Evolutionary conservation across 805 yeast species (phyloP).

Genomic region (Wickerhamiella alocasiicola): DNA sequence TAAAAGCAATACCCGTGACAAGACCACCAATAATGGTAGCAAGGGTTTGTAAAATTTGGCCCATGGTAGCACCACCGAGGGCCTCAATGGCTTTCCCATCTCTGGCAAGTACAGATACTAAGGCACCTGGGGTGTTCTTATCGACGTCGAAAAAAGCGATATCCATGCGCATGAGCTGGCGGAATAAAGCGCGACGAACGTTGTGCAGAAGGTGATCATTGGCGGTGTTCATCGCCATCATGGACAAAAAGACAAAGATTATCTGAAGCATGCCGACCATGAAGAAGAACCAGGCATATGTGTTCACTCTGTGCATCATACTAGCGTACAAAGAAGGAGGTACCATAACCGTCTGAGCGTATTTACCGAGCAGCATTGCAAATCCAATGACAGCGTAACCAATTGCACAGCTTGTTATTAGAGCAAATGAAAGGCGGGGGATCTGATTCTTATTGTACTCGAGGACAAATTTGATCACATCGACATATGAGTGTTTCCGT

Average conservation of each 20-base stretch:
- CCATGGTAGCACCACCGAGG: slow-evolving; percentile 22
- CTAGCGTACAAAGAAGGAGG: slow-evolving; percentile 12
- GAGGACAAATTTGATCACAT: slow-evolving; percentile 10
- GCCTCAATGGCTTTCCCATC: slow-evolving; percentile 25
- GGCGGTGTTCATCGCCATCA: slow-evolving; percentile 10
- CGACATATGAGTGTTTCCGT: not conserved
- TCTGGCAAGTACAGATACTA: slow-evolving; percentile 21
- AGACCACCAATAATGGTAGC: slow-evolving; percentile 22
- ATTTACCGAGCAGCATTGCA: slow-evolving; percentile 20
- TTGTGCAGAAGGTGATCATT: slow-evolving; percentile 20
- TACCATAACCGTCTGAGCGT: slow-evolving; percentile 15
- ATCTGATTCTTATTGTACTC: slow-evolving; percentile 17
- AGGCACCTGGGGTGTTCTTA: slow-evolving; percentile 22
- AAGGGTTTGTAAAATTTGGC: slow-evolving; percentile 20
- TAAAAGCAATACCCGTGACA: slow-evolving; percentile 19
- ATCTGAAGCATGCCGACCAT: slow-evolving; percentile 10
- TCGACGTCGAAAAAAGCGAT: slow-evolving; percentile 22
- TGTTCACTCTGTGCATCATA: slow-evolving; percentile 18
- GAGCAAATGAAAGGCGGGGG: slow-evolving; percentile 14
- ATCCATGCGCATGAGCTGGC: slow-evolving; percentile 22
- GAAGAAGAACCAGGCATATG: slow-evolving; percentile 12
- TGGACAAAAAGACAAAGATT: slow-evolving; percentile 10
- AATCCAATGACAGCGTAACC: slow-evolving; percentile 20
- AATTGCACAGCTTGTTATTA: slow-evolving; percentile 13
- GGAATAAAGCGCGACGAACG: slow-evolving; percentile 19